Conservation (phyloP, 2,329 filamentous ascomycete species). For the Penicillium sp. region DNA sequence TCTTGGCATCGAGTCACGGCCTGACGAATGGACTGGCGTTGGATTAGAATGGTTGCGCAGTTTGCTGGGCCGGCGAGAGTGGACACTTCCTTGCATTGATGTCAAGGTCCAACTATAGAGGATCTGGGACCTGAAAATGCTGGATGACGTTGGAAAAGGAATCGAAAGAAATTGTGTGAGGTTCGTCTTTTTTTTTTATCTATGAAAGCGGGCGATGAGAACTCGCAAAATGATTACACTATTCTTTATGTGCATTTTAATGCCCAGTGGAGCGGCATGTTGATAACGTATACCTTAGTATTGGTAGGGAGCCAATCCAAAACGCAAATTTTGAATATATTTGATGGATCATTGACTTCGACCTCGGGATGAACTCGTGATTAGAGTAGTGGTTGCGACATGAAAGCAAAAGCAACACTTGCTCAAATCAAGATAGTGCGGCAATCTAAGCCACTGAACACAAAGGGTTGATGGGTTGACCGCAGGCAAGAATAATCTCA, state of each 20-base stretch:
- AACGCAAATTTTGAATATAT: background rate
- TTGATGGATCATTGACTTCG: background rate
- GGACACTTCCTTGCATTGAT: conserved; percentile 88
- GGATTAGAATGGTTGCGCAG: conserved; percentile 85
- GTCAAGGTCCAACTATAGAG: conserved; percentile 73
- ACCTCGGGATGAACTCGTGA: too few species aligned
- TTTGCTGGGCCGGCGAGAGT: conserved; percentile 78
- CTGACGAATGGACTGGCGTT: conserved; percentile 70
- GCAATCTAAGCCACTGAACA: too few species aligned
- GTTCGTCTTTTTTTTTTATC: background rate
- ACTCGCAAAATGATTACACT: background rate
- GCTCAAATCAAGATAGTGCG: too few species aligned
- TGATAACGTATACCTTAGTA: background rate
- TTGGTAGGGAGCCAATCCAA: background rate
- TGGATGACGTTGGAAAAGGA: background rate
- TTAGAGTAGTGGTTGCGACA: too few species aligned
- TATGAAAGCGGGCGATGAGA: background rate
- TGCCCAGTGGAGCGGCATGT: background rate
- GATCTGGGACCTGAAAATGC: background rate
- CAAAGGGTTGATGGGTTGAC: too few species aligned
- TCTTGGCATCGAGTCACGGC: conserved; percentile 39
- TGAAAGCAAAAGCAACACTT: too few species aligned
- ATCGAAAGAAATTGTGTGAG: background rate
- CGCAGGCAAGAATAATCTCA: too few species aligned
- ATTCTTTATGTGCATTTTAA: background rate